phyloP scores from a whole-genome alignment of 1,139 yeast species.

The Blastobotrys capitulatus region DNA sequence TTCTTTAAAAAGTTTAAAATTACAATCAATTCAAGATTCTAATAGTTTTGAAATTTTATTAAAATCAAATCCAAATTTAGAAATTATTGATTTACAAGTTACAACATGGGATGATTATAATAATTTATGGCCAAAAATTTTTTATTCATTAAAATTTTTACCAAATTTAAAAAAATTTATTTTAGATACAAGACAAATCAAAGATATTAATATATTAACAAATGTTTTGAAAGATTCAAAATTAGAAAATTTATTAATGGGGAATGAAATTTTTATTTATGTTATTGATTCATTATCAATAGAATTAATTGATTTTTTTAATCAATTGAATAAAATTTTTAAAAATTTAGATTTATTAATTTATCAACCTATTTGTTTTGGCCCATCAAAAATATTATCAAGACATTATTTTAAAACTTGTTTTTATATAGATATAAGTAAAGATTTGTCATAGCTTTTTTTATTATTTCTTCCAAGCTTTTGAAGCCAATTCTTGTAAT shows the following conservation, averaged over 20 bases:
- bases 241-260: too few species aligned
- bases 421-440: neutral
- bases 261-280: neutral
- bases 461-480: neutral
- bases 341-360: neutral
- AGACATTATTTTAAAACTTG: neutral
- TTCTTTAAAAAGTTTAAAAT: neutral
- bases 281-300: neutral
- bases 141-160: neutral
- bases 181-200: neutral
- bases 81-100: neutral
- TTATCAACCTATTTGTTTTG: conserved; percentile 1
- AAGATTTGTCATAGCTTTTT: neutral
- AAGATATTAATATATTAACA: neutral
- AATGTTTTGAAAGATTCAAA: too few species aligned
- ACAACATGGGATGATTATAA: neutral
- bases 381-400: neutral
- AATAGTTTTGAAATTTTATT: neutral
- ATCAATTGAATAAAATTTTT: neutral
- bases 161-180: neutral
- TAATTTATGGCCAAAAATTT: neutral
- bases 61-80: neutral
- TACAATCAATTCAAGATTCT: neutral
- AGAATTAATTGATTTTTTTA: neutral
- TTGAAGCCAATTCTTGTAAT: neutral